A percentile compares a stretch with the other conserved stretches of the same genome.
phyloP scores from a whole-genome alignment of 2,329 filamentous ascomycete species.

The Arthrobotrys conoides region DNA sequence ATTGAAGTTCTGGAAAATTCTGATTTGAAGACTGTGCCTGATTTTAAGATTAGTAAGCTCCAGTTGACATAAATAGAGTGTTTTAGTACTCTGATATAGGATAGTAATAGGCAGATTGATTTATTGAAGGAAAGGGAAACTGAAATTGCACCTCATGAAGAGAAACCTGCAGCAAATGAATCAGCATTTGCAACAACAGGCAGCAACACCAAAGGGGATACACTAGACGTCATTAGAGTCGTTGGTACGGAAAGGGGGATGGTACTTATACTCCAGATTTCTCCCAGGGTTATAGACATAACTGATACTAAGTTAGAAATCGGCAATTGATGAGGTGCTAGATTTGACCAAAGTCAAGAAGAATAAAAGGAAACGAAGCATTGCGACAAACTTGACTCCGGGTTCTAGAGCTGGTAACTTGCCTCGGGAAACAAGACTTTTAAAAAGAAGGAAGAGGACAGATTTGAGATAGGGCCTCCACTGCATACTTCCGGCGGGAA shows the following conservation, averaged over 20 bases:
- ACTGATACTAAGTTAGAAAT: background rate
- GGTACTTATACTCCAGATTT: background rate
- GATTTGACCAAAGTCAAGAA: background rate
- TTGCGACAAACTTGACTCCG: background rate
- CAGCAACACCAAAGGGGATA: background rate
- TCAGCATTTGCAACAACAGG: background rate
- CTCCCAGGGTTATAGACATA: background rate
- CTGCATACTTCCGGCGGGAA: background rate
- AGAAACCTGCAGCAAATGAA: background rate
- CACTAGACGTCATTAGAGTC: background rate
- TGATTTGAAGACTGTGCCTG: background rate
- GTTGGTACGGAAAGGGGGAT: background rate
- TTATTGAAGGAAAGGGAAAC: conserved; percentile 9
- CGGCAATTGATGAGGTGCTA: background rate
- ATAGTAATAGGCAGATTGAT: background rate
- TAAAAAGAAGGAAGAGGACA: background rate
- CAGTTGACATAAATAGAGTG: background rate
- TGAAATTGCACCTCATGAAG: background rate
- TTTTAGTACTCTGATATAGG: background rate
- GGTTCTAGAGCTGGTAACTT: background rate
- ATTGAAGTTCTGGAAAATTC: background rate
- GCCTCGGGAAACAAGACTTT: background rate
- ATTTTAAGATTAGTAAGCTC: background rate
- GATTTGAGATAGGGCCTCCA: background rate
- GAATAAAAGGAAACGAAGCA: conserved; percentile 2